Conservation (phyloP, 345 rosid species). For the Eucalyptus pauciflora region DNA sequence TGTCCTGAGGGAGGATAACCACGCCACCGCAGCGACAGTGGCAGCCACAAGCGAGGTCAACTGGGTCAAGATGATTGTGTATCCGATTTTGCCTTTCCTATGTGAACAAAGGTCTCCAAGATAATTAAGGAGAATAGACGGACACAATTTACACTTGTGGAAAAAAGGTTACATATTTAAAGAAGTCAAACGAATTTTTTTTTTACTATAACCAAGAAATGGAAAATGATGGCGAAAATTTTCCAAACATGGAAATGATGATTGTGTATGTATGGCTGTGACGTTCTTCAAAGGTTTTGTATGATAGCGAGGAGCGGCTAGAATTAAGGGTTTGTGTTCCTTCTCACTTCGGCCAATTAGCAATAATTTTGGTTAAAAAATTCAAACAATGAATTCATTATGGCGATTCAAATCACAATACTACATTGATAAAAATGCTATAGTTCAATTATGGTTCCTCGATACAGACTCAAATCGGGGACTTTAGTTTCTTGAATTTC, state of each 20-base stretch:
- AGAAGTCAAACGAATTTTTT: not conserved
- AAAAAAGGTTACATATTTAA: not conserved
- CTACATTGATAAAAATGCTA: not conserved
- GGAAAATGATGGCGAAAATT: not conserved
- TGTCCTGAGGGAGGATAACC: constrained; percentile 54
- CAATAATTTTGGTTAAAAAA: not conserved
- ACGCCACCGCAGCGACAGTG: constrained; percentile 5
- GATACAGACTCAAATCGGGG: not conserved
- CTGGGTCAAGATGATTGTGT: not conserved
- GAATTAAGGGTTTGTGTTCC: not conserved
- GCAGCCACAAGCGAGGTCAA: not conserved
- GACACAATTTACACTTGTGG: not conserved
- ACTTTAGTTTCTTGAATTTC: not conserved
- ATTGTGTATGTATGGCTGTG: not conserved
- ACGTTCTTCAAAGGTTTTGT: not conserved
- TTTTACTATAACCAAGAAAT: not conserved
- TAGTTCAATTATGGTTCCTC: not conserved
- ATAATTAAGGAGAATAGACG: not conserved
- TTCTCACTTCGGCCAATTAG: not conserved
- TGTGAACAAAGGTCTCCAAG: not conserved
- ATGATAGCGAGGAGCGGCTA: not conserved
- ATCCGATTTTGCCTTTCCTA: not conserved
- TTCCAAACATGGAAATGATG: not conserved
- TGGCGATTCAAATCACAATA: not conserved
- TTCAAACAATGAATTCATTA: not conserved